Conservation (phyloP, 2,329 filamentous ascomycete genomes). For the Chaetomiaceae sp. region DNA sequence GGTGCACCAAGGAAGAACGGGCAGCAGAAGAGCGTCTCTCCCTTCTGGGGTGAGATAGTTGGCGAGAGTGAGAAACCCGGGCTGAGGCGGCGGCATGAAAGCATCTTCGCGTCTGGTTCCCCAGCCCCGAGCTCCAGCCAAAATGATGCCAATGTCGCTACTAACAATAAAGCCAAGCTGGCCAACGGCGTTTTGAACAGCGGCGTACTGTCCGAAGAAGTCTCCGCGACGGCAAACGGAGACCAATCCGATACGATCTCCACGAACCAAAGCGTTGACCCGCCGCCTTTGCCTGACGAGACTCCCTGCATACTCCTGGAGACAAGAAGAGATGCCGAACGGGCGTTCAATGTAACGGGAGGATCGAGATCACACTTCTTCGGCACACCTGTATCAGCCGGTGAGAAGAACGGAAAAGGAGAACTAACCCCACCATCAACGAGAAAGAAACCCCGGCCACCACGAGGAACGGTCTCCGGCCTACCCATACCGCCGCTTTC, state of each 20-base stretch:
- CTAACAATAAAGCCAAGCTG: background rate
- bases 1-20: background rate
- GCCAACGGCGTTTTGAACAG: background rate
- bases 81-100: background rate
- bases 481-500: conserved; percentile 66
- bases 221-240: background rate
- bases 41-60: conserved; percentile 15
- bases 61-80: background rate
- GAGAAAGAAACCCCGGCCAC: conserved; percentile 23
- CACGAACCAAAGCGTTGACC: background rate
- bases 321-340: background rate
- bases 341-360: conserved; percentile 21
- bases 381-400: conserved; percentile 1
- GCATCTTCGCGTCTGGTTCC: no score
- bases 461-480: conserved; percentile 46
- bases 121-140: background rate
- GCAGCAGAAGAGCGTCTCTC: conserved; percentile 9
- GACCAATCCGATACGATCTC: background rate
- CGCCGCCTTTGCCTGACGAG: background rate
- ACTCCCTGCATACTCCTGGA: background rate
- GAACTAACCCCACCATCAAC: conserved; percentile 8
- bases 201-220: background rate
- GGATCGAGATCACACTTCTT: conserved; percentile 36
- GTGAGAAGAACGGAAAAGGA: background rate
- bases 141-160: background rate